Evolutionary conservation across 768 basidiomycete species (phyloP), one percentile per base, ranked within the genome.

Genomic region (Auricularia heimuer): DNA sequence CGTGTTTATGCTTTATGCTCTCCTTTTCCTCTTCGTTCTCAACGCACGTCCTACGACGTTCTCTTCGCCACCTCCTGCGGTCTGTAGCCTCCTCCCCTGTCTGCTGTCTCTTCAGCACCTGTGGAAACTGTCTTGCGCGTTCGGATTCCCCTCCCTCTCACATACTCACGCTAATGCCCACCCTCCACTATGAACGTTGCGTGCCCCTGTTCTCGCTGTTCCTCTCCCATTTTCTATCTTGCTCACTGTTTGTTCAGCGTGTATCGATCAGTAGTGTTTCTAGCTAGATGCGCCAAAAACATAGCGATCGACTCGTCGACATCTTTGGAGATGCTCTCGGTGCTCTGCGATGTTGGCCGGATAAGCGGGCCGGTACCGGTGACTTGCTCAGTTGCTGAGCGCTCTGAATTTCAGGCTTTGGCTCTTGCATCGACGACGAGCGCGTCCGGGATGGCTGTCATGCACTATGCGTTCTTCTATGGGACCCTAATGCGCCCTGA

Each of bases 401-500:
- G 29, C 29, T 29, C 29, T 42, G 39, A 7, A 14, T 1, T 42
- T 42, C 39, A 42, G 8, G 39, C 39, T 42, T 14, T 42, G 8
- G 12, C 39, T 14, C 39, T 14, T 42, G 39, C 39, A 14, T 42
- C 39, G 39, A 42, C 39, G 39, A 42, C 29, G 29, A 29, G 18
- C 44, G 44, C 44, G 44, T 45, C 44, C 44, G 11, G 18, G 11
- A 63, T 16, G 44, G 29, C 39, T 14, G 39, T 42, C 39, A 7
- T 42, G 39, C 39, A 44, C 58, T 64, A 39, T 44, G 70, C 70
- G 67, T 79, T 77, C 71, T 74, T 78, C 67, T 78, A 77, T 62
- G 79, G 79, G 3, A 79, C 79, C 0, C 69, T 80, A 3, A 73
- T 76, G 66, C 73, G 75, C 54, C 77, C 77, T 3, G 69, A 67